Evolutionary conservation across 169 alveolate genomes (phyloP), one percentile per base, ranked within the genome.

Genomic region (Theileria parva): DNA sequence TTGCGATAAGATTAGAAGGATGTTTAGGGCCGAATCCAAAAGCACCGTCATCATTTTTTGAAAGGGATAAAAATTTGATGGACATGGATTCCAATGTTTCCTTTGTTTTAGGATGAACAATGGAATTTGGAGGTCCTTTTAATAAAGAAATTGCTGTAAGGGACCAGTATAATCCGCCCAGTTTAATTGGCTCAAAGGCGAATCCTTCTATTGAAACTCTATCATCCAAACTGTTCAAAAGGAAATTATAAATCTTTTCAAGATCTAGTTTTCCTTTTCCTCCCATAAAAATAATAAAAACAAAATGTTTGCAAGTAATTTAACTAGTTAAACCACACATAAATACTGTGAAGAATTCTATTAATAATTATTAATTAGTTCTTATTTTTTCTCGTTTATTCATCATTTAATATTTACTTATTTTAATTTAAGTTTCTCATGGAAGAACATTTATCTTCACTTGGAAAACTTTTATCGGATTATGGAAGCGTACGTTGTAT

Each of bases 131-230:
- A 39, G 28, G 39, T 19, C 83, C 90, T 65, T 75, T 75, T 5
- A 84, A 48, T 39, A 89, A 81, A 34, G 91, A 60, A 32, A 88
- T 80, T 21, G 94, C 88, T 66, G 92, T 86, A 53, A 89, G 37
- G 63, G 80, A 68, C 89, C 91, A 89, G 67, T 86, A 89, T 50
- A 89, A 65, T 17, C 94, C 94, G 34, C 94, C 88, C 70, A 89
- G 73, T 72, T 89, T 89, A 30, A 86, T 69, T n/a, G 92, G 86
- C 67, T 89, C 94, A 30, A 80, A 81, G 71, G 87, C 86, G 78
- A 89, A 80, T 12, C 91, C 92, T 44, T 89, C 94, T 66, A 86
- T 89, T 66, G 88, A 77, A 55, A 69, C 67, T 11, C 89, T 15
- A 19, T 76, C 86, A 61, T 66, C 74, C 6, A 87, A 51, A 67